Base-by-base conservation (phyloP, 2,329 filamentous ascomycete genomes). In the Colletotrichum tropicicola region DNA sequence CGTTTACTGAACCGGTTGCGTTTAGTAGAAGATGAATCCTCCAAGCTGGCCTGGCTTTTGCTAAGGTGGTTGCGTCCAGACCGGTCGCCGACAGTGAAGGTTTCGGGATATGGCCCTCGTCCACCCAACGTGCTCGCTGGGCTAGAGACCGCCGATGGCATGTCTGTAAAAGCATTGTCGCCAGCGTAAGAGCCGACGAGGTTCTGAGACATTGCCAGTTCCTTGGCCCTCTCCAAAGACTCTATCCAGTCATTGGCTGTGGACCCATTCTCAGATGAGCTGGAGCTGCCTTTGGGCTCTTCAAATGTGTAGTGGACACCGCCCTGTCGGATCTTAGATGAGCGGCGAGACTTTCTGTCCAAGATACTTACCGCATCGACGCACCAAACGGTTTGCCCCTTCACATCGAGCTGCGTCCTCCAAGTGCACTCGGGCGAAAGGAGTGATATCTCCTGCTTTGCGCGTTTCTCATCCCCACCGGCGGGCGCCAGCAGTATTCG, bases 221-320 rank as follows among this genome's bases (percentile, higher is more conserved):
- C 94, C 73, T 91, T 91, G 6, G 96, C 94, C 69, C 92, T 89
- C 70, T 97, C 93, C 43, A 99, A 83, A 41, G 89, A 90, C 71
- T 97, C 94, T 51, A 98, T 86, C 96, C 96, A 99, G 76, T 98
- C 95, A 69, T 96, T 90, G 5, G 92, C 92, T 5, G 90, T 90
- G 62, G 89, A 85, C 66, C 89, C 89, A 44, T 87, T 87, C 68
- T 89, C 90, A 8, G 67, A 52, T 21, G 85, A 83, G 67, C 82
- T 86, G 84, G 70, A 75, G 72, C 62, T 88, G 17, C 89, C 86
- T 75, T 97, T 97, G n/a, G 89, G 85, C 73, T 98, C 94, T 79
- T 99, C 96, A 73, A 99, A 99, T 13, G 92, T 92, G 75, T 92
- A 96, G 72, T 97, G 94, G 73, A 94, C 92, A 63, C 97, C 94